Conservation (phyloP, 83 land plant genomes). For the Diphasiastrum complanatum region DNA sequence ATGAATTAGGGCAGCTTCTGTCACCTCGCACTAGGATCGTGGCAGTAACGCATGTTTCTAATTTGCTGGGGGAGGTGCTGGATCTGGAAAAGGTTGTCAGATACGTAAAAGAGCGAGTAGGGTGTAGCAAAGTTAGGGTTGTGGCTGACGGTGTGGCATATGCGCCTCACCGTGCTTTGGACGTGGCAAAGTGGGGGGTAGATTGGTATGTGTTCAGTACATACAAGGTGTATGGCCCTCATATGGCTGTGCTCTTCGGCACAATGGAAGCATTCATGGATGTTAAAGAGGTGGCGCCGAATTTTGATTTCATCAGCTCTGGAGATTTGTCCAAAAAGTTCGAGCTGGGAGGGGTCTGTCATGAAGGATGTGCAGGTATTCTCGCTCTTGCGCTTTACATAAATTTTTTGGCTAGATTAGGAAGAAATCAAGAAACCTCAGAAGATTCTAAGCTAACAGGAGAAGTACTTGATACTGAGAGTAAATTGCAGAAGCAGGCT, state of each 20-base stretch:
- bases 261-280: conserved; percentile 21
- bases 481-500: not conserved
- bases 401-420: conserved; percentile 7
- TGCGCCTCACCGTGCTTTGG: conserved; percentile 25
- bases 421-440: not conserved
- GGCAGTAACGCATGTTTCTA: conserved; percentile 28
- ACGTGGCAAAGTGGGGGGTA: conserved; percentile 28
- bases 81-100: conserved; percentile 12
- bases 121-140: conserved; percentile 8
- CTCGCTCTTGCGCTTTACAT: conserved; percentile 19
- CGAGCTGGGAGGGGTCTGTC: conserved; percentile 24
- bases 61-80: conserved; percentile 21
- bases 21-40: conserved; percentile 20
- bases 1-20: conserved; percentile 5
- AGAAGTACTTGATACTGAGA: too few relatives aligned
- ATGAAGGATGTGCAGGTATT: conserved; percentile 25
- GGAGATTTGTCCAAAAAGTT: conserved; percentile 5
- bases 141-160: conserved; percentile 25
- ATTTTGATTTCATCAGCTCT: conserved; percentile 19
- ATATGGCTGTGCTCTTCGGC: conserved; percentile 22
- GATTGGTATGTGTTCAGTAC: conserved; percentile 29
- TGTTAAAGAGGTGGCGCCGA: conserved; percentile 19
- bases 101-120: conserved; percentile 6
- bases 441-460: too few relatives aligned
- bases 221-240: conserved; percentile 29